These are phyloP conservation scores for Talaromyces piceae DNA, from an alignment of 2,329 filamentous ascomycete genomes.

Conservation along the genomic window DNA sequence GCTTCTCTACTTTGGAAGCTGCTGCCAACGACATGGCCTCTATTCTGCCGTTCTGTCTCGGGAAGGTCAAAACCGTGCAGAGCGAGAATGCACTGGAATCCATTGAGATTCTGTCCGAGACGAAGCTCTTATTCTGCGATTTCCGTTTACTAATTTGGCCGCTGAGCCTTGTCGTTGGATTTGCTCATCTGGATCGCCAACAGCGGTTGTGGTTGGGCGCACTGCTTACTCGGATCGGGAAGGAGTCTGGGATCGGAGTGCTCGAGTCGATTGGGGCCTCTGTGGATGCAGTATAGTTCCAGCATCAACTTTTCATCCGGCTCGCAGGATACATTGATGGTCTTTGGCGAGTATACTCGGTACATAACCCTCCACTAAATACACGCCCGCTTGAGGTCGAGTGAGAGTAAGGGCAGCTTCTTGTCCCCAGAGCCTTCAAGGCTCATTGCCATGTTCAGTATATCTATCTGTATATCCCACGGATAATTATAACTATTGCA, in stretches of 20 bases:
- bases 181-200: not conserved
- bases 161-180: not conserved
- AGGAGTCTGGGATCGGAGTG: not conserved
- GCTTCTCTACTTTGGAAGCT: not conserved
- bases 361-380: too few species aligned
- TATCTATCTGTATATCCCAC: too few species aligned
- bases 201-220: not conserved
- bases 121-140: not conserved
- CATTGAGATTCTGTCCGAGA: not conserved
- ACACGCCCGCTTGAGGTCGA: too few species aligned
- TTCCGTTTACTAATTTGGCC: not conserved
- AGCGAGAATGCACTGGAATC: not conserved
- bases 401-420: too few species aligned
- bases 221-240: not conserved
- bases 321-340: too few species aligned
- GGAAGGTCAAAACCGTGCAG: not conserved
- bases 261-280: not conserved
- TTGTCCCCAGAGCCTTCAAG: too few species aligned
- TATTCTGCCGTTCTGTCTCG: not conserved
- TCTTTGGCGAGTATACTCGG: not conserved
- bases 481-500: too few species aligned
- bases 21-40: not conserved
- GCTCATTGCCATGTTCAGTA: too few species aligned
- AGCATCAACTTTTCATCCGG: too few species aligned
- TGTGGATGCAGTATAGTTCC: not conserved